Percentiles rank a stretch among this genome's conserved stretches.
phyloP scores from a whole-genome alignment of 352 stramenopile species.

The Phytophthora citrophthora region DNA sequence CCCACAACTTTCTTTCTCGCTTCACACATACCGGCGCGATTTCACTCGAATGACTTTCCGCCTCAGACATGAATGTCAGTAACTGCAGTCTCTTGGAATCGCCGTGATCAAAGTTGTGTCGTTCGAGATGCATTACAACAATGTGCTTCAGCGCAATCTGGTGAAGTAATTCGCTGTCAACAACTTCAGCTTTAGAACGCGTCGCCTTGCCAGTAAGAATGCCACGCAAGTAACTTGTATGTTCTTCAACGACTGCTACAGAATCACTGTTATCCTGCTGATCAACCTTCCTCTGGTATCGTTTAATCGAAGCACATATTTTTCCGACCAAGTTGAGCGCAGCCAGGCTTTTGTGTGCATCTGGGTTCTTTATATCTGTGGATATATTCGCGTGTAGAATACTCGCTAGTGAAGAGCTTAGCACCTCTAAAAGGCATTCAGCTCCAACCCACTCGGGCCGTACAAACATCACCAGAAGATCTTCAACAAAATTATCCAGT shows the following conservation, averaged over 20 bases:
- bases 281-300: slow-evolving; percentile 45
- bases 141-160: slow-evolving; percentile 68
- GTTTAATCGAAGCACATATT: slow-evolving; percentile 81
- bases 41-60: slow-evolving; percentile 10
- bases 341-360: slow-evolving; percentile 69
- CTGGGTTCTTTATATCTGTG: slow-evolving; percentile 68
- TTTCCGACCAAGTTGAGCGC: slow-evolving; percentile 78
- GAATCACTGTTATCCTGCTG: slow-evolving; percentile 55
- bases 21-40: slow-evolving; percentile 9
- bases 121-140: slow-evolving; percentile 61
- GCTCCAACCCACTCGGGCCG: slow-evolving; percentile 81
- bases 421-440: slow-evolving; percentile 73
- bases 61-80: slow-evolving; percentile 56
- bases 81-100: slow-evolving; percentile 67
- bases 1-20: slow-evolving; percentile 50
- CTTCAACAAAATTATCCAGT: slow-evolving; percentile 86
- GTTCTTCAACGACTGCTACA: slow-evolving; percentile 54
- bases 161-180: slow-evolving; percentile 6
- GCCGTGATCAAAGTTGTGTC: slow-evolving; percentile 35
- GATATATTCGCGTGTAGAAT: slow-evolving; percentile 64
- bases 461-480: slow-evolving; percentile 82
- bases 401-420: slow-evolving; percentile 70
- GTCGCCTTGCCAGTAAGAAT: slow-evolving; percentile 18
- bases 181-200: neutral
- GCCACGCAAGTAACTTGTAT: slow-evolving; percentile 43